Percentiles rank a stretch among this genome's conserved stretches.
Evolutionary conservation across 164 flowering plant species (phyloP).

Genomic region (Chloranthus sessilifolius): DNA sequence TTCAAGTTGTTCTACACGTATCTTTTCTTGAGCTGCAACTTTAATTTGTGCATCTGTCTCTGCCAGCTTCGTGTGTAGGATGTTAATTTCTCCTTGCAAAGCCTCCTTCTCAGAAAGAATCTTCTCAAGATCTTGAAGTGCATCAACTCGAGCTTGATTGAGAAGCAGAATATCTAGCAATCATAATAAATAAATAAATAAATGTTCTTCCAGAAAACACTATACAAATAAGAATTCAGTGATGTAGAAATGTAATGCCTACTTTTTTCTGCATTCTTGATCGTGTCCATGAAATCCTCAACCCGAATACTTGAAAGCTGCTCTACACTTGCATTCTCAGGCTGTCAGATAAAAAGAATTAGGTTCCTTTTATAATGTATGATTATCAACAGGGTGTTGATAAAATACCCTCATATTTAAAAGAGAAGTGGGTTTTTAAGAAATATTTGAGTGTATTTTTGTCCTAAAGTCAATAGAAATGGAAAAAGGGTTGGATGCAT

Average conservation of each 20-base stretch:
- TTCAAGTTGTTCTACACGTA: conserved; percentile 67
- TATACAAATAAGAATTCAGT: background rate
- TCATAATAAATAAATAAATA: background rate
- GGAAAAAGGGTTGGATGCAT: background rate
- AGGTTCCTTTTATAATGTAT: conserved; percentile 1
- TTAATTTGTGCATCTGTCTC: conserved; percentile 82
- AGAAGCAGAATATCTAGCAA: conserved; percentile 77
- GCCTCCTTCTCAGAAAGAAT: conserved; percentile 67
- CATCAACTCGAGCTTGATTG: conserved; percentile 78
- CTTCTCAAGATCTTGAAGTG: conserved; percentile 73
- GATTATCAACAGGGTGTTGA: too few relatives aligned
- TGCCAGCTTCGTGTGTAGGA: conserved; percentile 69
- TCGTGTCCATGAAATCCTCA: conserved; percentile 74
- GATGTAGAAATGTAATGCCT: conserved; percentile 10
- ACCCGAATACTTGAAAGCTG: conserved; percentile 43
- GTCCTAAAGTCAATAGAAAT: too few relatives aligned
- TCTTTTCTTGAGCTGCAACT: conserved; percentile 80
- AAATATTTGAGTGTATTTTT: too few relatives aligned
- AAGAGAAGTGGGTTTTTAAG: too few relatives aligned
- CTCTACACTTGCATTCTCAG: conserved; percentile 28
- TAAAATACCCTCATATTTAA: too few relatives aligned
- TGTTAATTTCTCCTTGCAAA: conserved; percentile 79
- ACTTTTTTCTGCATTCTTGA: conserved; percentile 91
- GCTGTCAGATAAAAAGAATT: conserved; percentile 33
- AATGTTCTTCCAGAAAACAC: background rate